A percentile compares a stretch with the other conserved stretches of the same genome.
Evolutionary conservation across 306 rosid genomes (phyloP).

Genomic region (Morella rubra): DNA sequence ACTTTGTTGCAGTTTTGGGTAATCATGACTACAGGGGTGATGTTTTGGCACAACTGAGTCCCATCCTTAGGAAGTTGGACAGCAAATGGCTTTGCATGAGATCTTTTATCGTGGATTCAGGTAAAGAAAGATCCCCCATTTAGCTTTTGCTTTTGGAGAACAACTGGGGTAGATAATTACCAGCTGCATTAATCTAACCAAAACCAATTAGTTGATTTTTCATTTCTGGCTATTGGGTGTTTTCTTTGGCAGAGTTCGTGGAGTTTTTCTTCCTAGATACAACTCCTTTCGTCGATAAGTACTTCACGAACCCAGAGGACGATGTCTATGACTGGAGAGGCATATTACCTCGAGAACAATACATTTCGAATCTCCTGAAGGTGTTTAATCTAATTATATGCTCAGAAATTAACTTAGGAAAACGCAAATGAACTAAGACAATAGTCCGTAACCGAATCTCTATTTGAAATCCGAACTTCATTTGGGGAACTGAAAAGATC

Average conservation of each 20-base stretch:
- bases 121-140: conserved; percentile 25
- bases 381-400: conserved; percentile 23
- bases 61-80: conserved; percentile 45
- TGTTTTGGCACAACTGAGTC: conserved; percentile 41
- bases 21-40: conserved; percentile 59
- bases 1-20: conserved; percentile 40
- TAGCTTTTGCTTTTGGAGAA: background rate
- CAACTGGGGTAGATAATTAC: background rate
- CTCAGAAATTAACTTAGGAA: too few species aligned
- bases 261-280: conserved; percentile 76
- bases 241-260: conserved; percentile 30
- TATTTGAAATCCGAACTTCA: too few species aligned
- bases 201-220: too few species aligned
- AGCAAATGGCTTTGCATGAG: conserved; percentile 57
- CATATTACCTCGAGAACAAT: conserved; percentile 38
- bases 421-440: too few species aligned
- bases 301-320: conserved; percentile 30
- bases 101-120: conserved; percentile 48
- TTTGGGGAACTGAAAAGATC: too few species aligned
- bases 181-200: background rate
- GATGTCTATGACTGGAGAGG: conserved; percentile 69
- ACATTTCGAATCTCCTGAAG: conserved; percentile 42
- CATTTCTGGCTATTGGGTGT: background rate
- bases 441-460: too few species aligned
- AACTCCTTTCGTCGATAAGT: conserved; percentile 53